phyloP scores from a whole-genome alignment of 345 rosid genomes.

The Citrus unshiu region DNA sequence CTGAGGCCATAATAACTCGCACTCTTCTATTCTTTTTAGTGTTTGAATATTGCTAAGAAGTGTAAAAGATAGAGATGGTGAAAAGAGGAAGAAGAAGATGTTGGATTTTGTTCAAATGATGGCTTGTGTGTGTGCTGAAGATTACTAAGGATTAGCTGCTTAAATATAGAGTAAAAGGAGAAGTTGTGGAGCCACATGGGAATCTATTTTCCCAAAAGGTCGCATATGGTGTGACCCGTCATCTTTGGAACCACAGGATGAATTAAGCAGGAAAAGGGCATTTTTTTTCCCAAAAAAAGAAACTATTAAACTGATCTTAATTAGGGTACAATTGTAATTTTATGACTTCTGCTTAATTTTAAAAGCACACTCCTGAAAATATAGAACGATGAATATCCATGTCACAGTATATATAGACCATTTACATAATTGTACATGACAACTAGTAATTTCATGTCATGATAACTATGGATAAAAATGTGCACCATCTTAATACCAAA shows the following conservation, averaged over 20 bases:
- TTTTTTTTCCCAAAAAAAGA: no score
- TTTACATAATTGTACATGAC: neutral
- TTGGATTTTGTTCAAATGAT: neutral
- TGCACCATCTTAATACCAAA: no score
- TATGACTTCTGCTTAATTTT: no score
- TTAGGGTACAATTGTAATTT: no score
- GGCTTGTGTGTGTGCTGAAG: neutral
- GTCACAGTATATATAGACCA: no score
- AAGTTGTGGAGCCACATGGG: conserved; percentile 25
- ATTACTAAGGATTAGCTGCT: neutral
- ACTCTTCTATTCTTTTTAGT: no score
- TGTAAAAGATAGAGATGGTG: neutral
- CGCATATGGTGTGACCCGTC: conserved; percentile 19
- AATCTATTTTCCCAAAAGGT: conserved; percentile 16
- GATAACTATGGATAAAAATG: neutral
- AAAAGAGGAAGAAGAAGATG: neutral
- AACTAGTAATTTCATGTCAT: neutral
- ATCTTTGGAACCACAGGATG: conserved; percentile 25
- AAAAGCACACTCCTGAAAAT: no score
- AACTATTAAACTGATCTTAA: no score
- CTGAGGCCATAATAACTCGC: conserved; percentile 33
- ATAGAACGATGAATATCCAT: no score
- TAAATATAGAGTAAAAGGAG: conserved; percentile 15
- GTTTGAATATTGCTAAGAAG: no score
- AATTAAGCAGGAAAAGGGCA: neutral